phyloP scores from a whole-genome alignment of 2,329 filamentous ascomycete species.

The Alternaria arbusti region DNA sequence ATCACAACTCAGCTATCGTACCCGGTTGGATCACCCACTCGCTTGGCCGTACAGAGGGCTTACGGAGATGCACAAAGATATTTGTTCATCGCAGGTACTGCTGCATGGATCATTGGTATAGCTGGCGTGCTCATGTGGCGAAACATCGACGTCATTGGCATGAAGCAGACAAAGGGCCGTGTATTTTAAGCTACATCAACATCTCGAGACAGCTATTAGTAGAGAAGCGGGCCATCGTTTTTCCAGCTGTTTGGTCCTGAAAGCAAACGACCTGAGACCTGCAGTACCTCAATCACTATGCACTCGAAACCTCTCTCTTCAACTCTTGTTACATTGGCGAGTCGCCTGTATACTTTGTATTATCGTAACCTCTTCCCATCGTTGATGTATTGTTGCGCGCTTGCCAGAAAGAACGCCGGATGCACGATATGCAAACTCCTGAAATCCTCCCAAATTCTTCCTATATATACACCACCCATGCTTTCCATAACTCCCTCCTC shows the following conservation, averaged over 20 bases:
- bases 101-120: slow-evolving; percentile 27
- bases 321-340: not conserved
- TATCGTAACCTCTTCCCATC: not conserved
- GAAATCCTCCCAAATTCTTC: not conserved
- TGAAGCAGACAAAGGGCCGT: slow-evolving; percentile 57
- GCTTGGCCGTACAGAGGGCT: slow-evolving; percentile 47
- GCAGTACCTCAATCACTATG: not conserved
- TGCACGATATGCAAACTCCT: not conserved
- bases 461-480: not conserved
- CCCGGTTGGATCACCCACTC: slow-evolving; percentile 54
- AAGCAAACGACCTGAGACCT: not conserved
- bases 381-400: not conserved
- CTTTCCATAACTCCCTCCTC: not conserved
- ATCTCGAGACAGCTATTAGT: not conserved
- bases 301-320: not conserved
- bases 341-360: not conserved
- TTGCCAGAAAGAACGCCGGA: not conserved
- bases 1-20: slow-evolving; percentile 62
- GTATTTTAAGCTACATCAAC: slow-evolving; percentile 50
- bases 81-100: slow-evolving; percentile 39
- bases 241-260: not conserved
- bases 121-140: slow-evolving; percentile 54
- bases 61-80: slow-evolving; percentile 42
- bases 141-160: slow-evolving; percentile 54
- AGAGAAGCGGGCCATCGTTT: not conserved